A percentile compares a stretch with the other conserved stretches of the same genome.
Evolutionary conservation across 169 alveolate species (phyloP).

Genomic region (Plasmodium ovale): DNA sequence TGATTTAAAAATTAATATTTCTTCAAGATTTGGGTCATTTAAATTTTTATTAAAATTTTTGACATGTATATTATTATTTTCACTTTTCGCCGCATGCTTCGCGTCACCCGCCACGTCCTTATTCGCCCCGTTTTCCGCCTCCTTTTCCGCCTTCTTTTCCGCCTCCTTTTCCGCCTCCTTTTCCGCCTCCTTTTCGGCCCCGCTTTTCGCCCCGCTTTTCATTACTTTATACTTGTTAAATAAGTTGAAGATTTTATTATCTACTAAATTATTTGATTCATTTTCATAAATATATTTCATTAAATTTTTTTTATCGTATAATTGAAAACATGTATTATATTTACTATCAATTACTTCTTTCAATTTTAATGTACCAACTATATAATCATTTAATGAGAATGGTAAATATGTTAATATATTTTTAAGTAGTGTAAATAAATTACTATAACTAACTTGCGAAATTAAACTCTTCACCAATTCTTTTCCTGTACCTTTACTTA

Average conservation of each 20-base stretch:
- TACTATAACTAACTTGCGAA: conserved; percentile 66
- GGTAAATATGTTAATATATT: conserved; percentile 63
- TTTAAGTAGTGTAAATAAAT: conserved; percentile 40
- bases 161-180: no score
- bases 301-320: conserved; percentile 38
- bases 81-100: no score
- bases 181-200: no score
- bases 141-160: no score
- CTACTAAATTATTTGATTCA: conserved; percentile 41
- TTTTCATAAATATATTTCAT: conserved; percentile 67
- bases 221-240: conserved; percentile 33
- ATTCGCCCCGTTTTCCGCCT: no score
- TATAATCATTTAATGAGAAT: conserved; percentile 53
- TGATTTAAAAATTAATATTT: conserved; percentile 28
- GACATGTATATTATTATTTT: conserved; percentile 33
- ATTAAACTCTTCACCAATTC: conserved; percentile 46
- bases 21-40: conserved; percentile 22
- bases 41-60: conserved; percentile 27
- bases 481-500: conserved; percentile 64
- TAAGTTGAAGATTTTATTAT: conserved; percentile 40
- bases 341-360: conserved; percentile 56
- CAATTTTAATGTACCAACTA: conserved; percentile 44
- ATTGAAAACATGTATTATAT: conserved; percentile 66
- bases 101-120: no score
- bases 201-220: conserved; percentile 32